Evolutionary conservation across 1,284 basidiomycete species (phyloP).

Genomic region (Ceratobasidium papillatum): DNA sequence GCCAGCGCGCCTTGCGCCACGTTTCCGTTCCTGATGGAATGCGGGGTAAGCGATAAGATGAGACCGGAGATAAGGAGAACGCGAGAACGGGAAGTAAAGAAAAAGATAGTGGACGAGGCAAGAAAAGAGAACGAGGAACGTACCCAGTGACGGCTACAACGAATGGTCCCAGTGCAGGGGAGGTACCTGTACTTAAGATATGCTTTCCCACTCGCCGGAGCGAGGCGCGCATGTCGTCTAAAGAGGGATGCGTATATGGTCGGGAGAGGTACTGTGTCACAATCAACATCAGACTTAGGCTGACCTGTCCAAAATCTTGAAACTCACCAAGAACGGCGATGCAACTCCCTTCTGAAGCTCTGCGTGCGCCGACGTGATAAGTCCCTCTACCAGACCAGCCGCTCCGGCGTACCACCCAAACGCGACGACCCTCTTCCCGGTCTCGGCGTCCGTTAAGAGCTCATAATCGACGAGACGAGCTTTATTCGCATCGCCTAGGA

Average conservation of each 20-base stretch:
- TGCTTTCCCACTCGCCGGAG: conserved; percentile 67
- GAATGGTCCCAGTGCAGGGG: conserved; percentile 72
- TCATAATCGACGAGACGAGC: conserved; percentile 81
- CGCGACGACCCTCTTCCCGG: conserved; percentile 79
- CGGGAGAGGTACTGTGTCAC: conserved; percentile 74
- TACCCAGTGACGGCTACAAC: conserved; percentile 87
- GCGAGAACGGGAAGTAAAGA: not conserved
- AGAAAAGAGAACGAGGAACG: conserved; percentile 44
- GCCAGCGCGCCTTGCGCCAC: conserved; percentile 79
- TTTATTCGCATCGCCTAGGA: conserved; percentile 49
- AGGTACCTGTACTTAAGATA: conserved; percentile 69
- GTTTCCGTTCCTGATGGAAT: conserved; percentile 70
- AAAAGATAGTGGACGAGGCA: not conserved
- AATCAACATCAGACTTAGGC: not conserved
- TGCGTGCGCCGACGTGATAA: conserved; percentile 79
- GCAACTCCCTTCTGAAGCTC: conserved; percentile 81
- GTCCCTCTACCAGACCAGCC: conserved; percentile 83
- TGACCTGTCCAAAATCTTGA: not conserved
- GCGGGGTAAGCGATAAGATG: conserved; percentile 11
- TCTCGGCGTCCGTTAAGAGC: conserved; percentile 66
- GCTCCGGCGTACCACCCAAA: conserved; percentile 92
- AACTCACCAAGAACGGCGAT: conserved; percentile 79
- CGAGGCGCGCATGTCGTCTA: conserved; percentile 66
- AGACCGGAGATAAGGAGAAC: not conserved
- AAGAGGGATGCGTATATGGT: conserved; percentile 74